phyloP scores from a whole-genome alignment of 306 rosid genomes.

The Medicago lupulina region DNA sequence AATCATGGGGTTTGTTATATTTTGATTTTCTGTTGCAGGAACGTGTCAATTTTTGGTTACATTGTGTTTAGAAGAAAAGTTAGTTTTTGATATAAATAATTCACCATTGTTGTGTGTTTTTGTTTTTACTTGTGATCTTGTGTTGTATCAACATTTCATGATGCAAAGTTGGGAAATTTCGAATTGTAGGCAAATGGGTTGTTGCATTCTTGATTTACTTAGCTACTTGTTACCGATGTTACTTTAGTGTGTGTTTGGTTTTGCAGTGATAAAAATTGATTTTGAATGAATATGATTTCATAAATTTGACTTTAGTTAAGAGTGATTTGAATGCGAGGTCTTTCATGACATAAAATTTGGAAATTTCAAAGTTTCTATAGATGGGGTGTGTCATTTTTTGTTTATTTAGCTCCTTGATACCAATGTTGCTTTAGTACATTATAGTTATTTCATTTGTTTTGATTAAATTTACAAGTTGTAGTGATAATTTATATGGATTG shows the following conservation, averaged over 20 bases:
- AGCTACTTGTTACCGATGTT: too few relatives aligned
- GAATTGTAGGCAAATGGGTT: slow-evolving; percentile 32
- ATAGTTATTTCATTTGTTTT: neutral
- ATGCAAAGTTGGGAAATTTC: slow-evolving; percentile 16
- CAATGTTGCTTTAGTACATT: neutral
- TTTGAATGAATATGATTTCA: too few relatives aligned
- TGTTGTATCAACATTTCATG: neutral
- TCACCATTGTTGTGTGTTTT: neutral
- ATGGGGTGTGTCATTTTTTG: too few relatives aligned
- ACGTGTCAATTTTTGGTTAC: neutral
- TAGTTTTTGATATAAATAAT: neutral
- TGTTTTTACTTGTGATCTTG: neutral
- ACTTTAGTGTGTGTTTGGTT: neutral
- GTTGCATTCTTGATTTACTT: slow-evolving; percentile 28
- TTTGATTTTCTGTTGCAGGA: slow-evolving; percentile 7
- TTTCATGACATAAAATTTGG: too few relatives aligned
- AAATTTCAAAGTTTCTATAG: too few relatives aligned
- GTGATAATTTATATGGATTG: neutral
- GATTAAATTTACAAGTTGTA: neutral
- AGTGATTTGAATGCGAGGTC: too few relatives aligned
- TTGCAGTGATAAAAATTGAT: too few relatives aligned
- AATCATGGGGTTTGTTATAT: slow-evolving; percentile 8
- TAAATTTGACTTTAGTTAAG: too few relatives aligned
- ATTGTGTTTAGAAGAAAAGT: neutral
- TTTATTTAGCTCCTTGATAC: too few relatives aligned